Evolutionary conservation across 78 protist species (phyloP).

Genomic region (Dictyostelium discoideum): DNA sequence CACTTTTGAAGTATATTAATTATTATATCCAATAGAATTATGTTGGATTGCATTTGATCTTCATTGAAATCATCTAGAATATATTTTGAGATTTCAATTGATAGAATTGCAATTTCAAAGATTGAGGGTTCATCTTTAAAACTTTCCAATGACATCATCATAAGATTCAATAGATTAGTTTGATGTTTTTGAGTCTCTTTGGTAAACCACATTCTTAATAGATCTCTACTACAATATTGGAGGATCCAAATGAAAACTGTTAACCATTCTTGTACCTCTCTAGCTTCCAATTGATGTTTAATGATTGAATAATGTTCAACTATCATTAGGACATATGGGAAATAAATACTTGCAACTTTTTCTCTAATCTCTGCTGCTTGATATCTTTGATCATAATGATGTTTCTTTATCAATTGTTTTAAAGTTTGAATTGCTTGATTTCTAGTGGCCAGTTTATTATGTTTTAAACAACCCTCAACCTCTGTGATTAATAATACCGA

Average conservation of each 20-base stretch:
- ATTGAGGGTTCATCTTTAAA: slow-evolving; percentile 73
- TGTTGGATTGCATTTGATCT: background rate
- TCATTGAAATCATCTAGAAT: slow-evolving; percentile 45
- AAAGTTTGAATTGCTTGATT: slow-evolving; percentile 72
- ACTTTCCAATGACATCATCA: slow-evolving; percentile 24
- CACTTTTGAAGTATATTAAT: slow-evolving; percentile 41
- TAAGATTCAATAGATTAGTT: slow-evolving; percentile 5
- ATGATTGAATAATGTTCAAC: slow-evolving; percentile 72
- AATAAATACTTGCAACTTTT: slow-evolving; percentile 73
- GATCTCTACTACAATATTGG: slow-evolving; percentile 49
- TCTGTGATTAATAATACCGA: slow-evolving; percentile 38
- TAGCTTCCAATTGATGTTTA: slow-evolving; percentile 54
- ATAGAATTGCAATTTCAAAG: slow-evolving; percentile 36
- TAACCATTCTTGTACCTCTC: slow-evolving; percentile 59
- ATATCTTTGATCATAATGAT: slow-evolving; percentile 65
- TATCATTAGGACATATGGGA: slow-evolving; percentile 76
- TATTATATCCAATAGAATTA: slow-evolving; percentile 36
- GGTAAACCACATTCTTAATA: slow-evolving; percentile 32
- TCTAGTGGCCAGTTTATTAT: slow-evolving; percentile 17
- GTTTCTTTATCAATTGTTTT: slow-evolving; percentile 72
- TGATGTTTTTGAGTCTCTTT: slow-evolving; percentile 62
- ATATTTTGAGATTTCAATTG: slow-evolving; percentile 34
- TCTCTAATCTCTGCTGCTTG: slow-evolving; percentile 54
- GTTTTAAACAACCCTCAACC: slow-evolving; percentile 62
- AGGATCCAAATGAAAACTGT: slow-evolving; percentile 68